Percentiles rank a stretch among this genome's conserved stretches.
phyloP scores from a whole-genome alignment of 306 rosid genomes.

The Acacia melanoxylon region DNA sequence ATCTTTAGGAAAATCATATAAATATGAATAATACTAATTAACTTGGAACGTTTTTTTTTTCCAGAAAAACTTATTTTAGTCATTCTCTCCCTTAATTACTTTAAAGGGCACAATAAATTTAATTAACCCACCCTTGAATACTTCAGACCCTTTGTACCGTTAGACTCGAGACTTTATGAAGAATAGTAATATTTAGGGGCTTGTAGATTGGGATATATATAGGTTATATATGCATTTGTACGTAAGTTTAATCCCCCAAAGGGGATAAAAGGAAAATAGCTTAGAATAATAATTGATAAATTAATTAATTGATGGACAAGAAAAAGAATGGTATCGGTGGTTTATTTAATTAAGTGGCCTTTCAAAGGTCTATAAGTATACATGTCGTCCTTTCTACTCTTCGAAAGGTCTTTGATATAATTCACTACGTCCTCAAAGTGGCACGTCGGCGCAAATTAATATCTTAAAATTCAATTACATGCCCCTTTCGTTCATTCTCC shows the following conservation, averaged over 20 bases:
- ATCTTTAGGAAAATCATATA: not conserved
- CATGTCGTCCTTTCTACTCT: not conserved
- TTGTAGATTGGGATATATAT: not conserved
- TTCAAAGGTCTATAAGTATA: not conserved
- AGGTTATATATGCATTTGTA: not conserved
- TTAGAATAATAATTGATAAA: too few species aligned
- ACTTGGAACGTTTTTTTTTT: not conserved
- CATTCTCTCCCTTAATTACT: not conserved
- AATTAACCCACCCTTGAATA: not conserved
- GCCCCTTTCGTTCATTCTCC: not conserved
- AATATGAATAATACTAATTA: not conserved
- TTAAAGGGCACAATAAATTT: not conserved
- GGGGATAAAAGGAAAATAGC: too few species aligned
- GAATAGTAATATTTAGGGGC: not conserved
- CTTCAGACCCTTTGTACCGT: not conserved
- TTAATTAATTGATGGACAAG: not conserved
- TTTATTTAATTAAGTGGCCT: not conserved
- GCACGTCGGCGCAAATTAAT: not conserved
- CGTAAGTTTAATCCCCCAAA: not conserved
- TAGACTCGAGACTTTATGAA: not conserved
- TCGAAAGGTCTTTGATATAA: not conserved
- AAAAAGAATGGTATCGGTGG: not conserved
- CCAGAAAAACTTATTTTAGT: not conserved
- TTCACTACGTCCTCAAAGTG: not conserved
- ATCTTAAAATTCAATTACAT: not conserved